Percentiles rank a stretch among this genome's conserved stretches.
These are phyloP conservation scores for Zarea fungicola DNA, from an alignment of 2,329 filamentous ascomycete species.

Conservation along the genomic window DNA sequence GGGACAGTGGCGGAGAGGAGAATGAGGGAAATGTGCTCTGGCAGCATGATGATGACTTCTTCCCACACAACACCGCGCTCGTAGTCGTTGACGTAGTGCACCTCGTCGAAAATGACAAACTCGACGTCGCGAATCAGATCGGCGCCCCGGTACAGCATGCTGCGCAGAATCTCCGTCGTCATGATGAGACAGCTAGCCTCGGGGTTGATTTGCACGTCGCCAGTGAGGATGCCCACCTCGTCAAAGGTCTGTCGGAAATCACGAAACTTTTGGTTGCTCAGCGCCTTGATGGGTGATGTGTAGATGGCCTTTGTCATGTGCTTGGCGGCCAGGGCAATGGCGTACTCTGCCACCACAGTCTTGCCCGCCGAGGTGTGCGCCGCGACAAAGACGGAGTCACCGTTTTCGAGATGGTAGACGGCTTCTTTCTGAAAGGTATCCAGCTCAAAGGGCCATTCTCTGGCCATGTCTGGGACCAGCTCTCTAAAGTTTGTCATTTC, in stretches of 20 bases:
- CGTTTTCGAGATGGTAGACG: slow-evolving; percentile 92
- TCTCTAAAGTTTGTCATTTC: slow-evolving; percentile 93
- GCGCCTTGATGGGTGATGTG: slow-evolving; percentile 94
- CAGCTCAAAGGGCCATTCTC: slow-evolving; percentile 93
- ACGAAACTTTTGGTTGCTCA: slow-evolving; percentile 98
- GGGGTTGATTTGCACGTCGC: slow-evolving; percentile 95
- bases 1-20: slow-evolving; percentile 93
- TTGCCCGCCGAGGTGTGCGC: slow-evolving; percentile 97
- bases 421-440: slow-evolving; percentile 99
- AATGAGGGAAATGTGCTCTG: slow-evolving; percentile 93
- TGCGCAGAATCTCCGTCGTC: slow-evolving; percentile 96
- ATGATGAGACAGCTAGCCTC: slow-evolving; percentile 98
- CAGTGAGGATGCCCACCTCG: slow-evolving; percentile 93
- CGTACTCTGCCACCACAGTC: slow-evolving; percentile 96
- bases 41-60: slow-evolving; percentile 99
- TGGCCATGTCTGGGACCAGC: slow-evolving; percentile 91
- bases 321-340: slow-evolving; percentile 90
- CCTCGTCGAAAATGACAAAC: slow-evolving; percentile 98
- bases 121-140: slow-evolving; percentile 96
- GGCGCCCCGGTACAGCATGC: slow-evolving; percentile 95
- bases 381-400: slow-evolving; percentile 95
- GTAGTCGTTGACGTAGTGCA: slow-evolving; percentile 96
- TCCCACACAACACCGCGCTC: slow-evolving; percentile 98
- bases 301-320: slow-evolving; percentile 99
- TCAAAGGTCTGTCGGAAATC: slow-evolving; percentile 89